These are phyloP conservation scores for Sporisorium graminicola DNA, from an alignment of 1,284 basidiomycete species.

Conservation along the genomic window DNA sequence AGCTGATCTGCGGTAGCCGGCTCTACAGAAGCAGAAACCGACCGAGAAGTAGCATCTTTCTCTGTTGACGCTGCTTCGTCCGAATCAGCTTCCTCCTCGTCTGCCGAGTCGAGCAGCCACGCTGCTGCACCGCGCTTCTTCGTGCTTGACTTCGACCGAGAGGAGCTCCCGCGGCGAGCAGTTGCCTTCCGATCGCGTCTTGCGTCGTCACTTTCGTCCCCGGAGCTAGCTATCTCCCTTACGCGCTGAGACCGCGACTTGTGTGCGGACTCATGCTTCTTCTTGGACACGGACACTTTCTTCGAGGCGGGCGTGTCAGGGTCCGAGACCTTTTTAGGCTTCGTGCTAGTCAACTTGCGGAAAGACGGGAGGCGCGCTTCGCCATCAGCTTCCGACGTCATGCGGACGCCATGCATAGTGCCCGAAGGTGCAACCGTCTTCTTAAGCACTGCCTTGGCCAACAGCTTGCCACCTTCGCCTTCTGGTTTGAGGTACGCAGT, in stretches of 20 bases:
- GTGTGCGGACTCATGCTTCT: constrained; percentile 1
- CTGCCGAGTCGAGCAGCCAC: constrained; percentile 15
- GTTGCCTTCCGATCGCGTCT: neutral
- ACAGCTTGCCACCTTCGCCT: constrained; percentile 70
- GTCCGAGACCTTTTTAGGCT: constrained; percentile 13
- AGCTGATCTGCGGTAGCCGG: constrained; percentile 12
- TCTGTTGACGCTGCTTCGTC: constrained; percentile 23
- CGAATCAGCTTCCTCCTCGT: constrained; percentile 29
- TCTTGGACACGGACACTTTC: constrained; percentile 4
- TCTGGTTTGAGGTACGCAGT: constrained; percentile 73
- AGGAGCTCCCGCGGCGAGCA: constrained; percentile 4
- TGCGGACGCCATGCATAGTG: neutral
- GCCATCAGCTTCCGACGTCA: neutral
- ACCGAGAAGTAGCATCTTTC: constrained; percentile 19
- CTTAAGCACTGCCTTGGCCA: constrained; percentile 36
- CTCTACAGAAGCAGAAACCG: constrained; percentile 35
- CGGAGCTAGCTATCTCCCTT: constrained; percentile 14
- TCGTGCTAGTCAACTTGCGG: constrained; percentile 28
- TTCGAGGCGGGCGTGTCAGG: constrained; percentile 4
- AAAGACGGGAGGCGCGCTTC: constrained; percentile 51
- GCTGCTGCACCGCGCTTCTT: constrained; percentile 36
- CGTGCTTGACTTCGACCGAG: constrained; percentile 9
- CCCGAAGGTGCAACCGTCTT: constrained; percentile 6
- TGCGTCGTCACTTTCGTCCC: constrained; percentile 23
- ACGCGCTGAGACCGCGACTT: constrained; percentile 12